Conservation (phyloP, 768 basidiomycete genomes). For the Russula olivacea region DNA sequence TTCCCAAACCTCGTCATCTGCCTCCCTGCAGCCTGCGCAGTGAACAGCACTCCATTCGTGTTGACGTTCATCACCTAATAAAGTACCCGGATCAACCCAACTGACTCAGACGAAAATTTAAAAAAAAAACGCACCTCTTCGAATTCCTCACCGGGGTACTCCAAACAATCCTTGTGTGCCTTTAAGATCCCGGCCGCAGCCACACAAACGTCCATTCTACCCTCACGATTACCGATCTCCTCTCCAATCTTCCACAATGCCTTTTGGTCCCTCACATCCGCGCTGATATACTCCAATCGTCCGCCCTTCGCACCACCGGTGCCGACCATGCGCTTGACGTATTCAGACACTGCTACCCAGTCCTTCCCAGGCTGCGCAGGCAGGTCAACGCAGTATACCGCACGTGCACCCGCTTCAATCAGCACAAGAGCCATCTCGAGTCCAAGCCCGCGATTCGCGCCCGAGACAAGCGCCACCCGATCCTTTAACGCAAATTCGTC, state of each 20-base stretch:
- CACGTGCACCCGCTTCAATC: conserved; percentile 65
- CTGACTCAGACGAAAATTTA: background rate
- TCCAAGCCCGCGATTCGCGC: conserved; percentile 52
- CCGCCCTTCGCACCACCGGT: conserved; percentile 21
- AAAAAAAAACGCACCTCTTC: conserved; percentile 44
- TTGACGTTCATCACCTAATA: conserved; percentile 60
- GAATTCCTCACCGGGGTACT: conserved; percentile 61
- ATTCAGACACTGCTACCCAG: conserved; percentile 49
- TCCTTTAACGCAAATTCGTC: conserved; percentile 53
- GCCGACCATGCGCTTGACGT: conserved; percentile 35
- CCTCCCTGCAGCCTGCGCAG: conserved; percentile 35
- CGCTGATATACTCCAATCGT: conserved; percentile 54
- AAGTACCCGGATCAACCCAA: background rate
- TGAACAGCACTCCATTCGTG: conserved; percentile 38
- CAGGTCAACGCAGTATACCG: conserved; percentile 65
- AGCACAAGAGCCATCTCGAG: conserved; percentile 79
- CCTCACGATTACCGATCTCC: conserved; percentile 59
- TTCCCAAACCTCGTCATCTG: conserved; percentile 35
- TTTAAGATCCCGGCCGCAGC: conserved; percentile 74
- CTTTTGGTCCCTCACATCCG: conserved; percentile 61
- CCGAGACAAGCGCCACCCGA: conserved; percentile 44
- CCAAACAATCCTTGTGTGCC: conserved; percentile 53
- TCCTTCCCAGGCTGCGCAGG: conserved; percentile 50
- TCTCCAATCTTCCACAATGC: conserved; percentile 49
- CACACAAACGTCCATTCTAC: conserved; percentile 67